Percentiles rank a stretch among this genome's conserved stretches.
Conservation (phyloP, 2,329 filamentous ascomycete genomes). For the Penicillium sp. region DNA sequence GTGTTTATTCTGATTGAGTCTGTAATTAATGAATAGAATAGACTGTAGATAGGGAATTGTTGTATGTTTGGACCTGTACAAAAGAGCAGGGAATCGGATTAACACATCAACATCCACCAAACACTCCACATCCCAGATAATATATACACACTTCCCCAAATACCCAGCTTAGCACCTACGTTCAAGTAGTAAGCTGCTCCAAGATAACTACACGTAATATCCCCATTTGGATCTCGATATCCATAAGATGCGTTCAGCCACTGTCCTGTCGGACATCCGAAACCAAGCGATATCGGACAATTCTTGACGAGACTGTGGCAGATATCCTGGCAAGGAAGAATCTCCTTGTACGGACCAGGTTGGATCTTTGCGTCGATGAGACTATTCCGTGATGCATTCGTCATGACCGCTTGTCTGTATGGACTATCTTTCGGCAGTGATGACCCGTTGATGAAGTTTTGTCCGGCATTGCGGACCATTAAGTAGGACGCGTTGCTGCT, state of each 20-base stretch:
- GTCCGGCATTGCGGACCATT: slow-evolving; percentile 66
- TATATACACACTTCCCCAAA: slow-evolving; percentile 14
- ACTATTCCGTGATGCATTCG: slow-evolving; percentile 61
- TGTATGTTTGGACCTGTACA: too few relatives aligned
- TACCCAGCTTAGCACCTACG: slow-evolving; percentile 25
- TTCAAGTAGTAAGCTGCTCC: slow-evolving; percentile 54
- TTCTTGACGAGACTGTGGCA: slow-evolving; percentile 82
- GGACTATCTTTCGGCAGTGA: slow-evolving; percentile 41
- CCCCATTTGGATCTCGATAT: slow-evolving; percentile 31
- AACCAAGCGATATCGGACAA: slow-evolving; percentile 72
- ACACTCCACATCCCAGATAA: slow-evolving; percentile 17
- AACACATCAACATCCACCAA: slow-evolving; percentile 9
- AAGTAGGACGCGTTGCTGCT: slow-evolving; percentile 54
- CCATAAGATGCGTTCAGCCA: slow-evolving; percentile 53
- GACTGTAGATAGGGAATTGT: neutral
- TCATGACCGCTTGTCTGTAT: slow-evolving; percentile 37
- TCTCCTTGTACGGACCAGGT: slow-evolving; percentile 90
- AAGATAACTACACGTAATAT: slow-evolving; percentile 58
- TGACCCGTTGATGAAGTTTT: slow-evolving; percentile 67
- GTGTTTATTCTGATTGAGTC: too few relatives aligned
- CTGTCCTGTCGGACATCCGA: slow-evolving; percentile 63
- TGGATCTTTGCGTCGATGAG: slow-evolving; percentile 66
- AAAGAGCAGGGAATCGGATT: too few relatives aligned
- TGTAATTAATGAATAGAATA: neutral
- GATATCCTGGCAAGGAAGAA: slow-evolving; percentile 80